Conservation (phyloP, 2,329 filamentous ascomycete genomes). For the Escovopsis sp. region DNA sequence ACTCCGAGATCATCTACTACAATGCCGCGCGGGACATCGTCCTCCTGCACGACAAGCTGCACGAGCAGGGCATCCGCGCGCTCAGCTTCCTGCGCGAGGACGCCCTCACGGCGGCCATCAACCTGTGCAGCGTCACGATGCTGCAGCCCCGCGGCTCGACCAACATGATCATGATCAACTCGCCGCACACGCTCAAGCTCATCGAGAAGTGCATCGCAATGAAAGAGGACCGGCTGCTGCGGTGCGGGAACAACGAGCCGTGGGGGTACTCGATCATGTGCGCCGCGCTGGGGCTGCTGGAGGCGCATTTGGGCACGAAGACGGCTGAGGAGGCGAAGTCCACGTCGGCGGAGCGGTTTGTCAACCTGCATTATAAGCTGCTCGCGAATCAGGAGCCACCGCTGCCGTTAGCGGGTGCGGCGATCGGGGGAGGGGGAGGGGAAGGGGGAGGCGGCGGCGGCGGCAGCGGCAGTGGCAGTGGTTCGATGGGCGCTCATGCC, state of each 20-base stretch:
- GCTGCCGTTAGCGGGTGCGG: slow-evolving; percentile 11
- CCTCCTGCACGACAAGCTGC: slow-evolving; percentile 44
- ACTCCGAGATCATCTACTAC: slow-evolving; percentile 48
- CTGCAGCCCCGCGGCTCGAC: slow-evolving; percentile 42
- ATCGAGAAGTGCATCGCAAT: slow-evolving; percentile 45
- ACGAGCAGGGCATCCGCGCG: slow-evolving; percentile 41
- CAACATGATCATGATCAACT: slow-evolving; percentile 48
- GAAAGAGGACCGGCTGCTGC: slow-evolving; percentile 44
- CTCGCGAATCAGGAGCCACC: slow-evolving; percentile 37
- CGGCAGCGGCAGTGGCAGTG: too few relatives aligned
- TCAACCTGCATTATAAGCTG: slow-evolving; percentile 42
- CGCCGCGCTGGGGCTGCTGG: slow-evolving; percentile 40
- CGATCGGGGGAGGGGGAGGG: slow-evolving; percentile 8
- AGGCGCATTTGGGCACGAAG: slow-evolving; percentile 43
- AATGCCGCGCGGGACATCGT: slow-evolving; percentile 46
- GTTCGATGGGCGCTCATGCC: slow-evolving; percentile 6
- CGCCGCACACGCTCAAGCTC: slow-evolving; percentile 43
- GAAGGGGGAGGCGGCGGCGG: too few relatives aligned
- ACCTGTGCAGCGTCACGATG: slow-evolving; percentile 45
- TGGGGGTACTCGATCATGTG: slow-evolving; percentile 52
- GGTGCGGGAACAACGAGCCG: slow-evolving; percentile 48
- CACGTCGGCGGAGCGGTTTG: slow-evolving; percentile 41
- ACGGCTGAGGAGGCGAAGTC: slow-evolving; percentile 41
- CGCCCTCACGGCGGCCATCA: slow-evolving; percentile 42
- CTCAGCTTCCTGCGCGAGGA: slow-evolving; percentile 47